phyloP scores from a whole-genome alignment of 805 yeast genomes.

The Suhomyces kilbournensis region DNA sequence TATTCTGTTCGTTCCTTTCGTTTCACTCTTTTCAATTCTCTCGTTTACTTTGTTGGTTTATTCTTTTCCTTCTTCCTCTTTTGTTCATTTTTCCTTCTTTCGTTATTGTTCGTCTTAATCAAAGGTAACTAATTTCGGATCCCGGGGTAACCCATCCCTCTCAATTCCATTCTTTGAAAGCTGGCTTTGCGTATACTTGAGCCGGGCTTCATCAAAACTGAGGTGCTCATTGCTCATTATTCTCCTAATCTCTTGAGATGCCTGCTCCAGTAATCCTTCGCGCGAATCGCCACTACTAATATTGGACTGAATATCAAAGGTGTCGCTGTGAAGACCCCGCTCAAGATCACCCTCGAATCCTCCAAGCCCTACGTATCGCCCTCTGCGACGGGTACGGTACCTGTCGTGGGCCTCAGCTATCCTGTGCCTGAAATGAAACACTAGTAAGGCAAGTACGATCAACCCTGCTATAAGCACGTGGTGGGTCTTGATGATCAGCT shows the following conservation, averaged over 20 bases:
- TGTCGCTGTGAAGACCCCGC: slow-evolving; percentile 56
- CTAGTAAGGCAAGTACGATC: slow-evolving; percentile 15
- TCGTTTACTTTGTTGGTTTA: background rate
- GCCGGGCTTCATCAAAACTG: slow-evolving; percentile 69
- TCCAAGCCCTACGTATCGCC: slow-evolving; percentile 25
- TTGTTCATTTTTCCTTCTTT: background rate
- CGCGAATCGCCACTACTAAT: slow-evolving; percentile 51
- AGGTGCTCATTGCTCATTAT: slow-evolving; percentile 53
- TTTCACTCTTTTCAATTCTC: background rate
- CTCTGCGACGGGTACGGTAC: slow-evolving; percentile 24
- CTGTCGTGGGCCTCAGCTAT: slow-evolving; percentile 27
- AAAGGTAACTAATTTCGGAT: slow-evolving; percentile 20
- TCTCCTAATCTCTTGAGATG: slow-evolving; percentile 48
- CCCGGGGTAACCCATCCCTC: slow-evolving; percentile 17
- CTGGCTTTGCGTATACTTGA: slow-evolving; percentile 43
- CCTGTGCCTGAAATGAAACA: slow-evolving; percentile 32
- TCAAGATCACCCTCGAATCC: slow-evolving; percentile 43
- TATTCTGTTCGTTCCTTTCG: background rate
- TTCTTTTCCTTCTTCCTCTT: background rate
- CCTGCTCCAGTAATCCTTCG: slow-evolving; percentile 55
- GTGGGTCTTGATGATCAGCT: slow-evolving; percentile 7
- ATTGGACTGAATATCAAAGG: slow-evolving; percentile 50
- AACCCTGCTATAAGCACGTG: slow-evolving; percentile 15
- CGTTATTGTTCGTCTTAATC: background rate
- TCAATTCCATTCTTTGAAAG: slow-evolving; percentile 32